phyloP scores from a whole-genome alignment of 441 rosid species.

The Adansonia grandidieri region DNA sequence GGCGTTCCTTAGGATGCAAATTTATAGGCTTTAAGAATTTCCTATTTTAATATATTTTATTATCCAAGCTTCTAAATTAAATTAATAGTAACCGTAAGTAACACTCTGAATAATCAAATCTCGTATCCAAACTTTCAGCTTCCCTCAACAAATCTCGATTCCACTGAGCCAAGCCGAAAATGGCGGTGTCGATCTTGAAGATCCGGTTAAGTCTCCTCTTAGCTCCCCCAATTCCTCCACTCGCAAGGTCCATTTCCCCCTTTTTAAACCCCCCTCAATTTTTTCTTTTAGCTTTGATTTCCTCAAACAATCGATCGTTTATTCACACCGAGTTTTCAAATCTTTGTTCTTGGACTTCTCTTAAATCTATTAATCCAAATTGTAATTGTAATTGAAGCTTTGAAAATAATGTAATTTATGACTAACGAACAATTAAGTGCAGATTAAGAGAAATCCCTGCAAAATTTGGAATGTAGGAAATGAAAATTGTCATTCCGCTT shows the following conservation, averaged over 20 bases:
- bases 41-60: too few relatives aligned
- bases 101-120: not conserved
- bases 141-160: slow-evolving; percentile 37
- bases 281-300: not conserved
- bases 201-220: slow-evolving; percentile 62
- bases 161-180: slow-evolving; percentile 60
- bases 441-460: not conserved
- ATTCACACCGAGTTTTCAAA: slow-evolving; percentile 7
- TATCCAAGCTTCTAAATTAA: not conserved
- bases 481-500: not conserved
- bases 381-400: not conserved
- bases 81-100: not conserved
- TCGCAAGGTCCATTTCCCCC: slow-evolving; percentile 49
- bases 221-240: slow-evolving; percentile 59
- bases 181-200: slow-evolving; percentile 57
- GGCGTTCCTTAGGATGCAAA: too few relatives aligned
- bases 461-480: slow-evolving; percentile 7
- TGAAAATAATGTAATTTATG: not conserved
- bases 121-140: not conserved
- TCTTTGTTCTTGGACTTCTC: slow-evolving; percentile 17
- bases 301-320: not conserved
- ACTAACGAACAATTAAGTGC: not conserved
- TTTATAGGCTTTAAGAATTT: too few relatives aligned
- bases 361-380: not conserved
- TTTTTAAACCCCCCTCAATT: not conserved